These are phyloP conservation scores for Talaromyces atroroseus DNA, from an alignment of 2,329 filamentous ascomycete genomes.

Conservation along the genomic window DNA sequence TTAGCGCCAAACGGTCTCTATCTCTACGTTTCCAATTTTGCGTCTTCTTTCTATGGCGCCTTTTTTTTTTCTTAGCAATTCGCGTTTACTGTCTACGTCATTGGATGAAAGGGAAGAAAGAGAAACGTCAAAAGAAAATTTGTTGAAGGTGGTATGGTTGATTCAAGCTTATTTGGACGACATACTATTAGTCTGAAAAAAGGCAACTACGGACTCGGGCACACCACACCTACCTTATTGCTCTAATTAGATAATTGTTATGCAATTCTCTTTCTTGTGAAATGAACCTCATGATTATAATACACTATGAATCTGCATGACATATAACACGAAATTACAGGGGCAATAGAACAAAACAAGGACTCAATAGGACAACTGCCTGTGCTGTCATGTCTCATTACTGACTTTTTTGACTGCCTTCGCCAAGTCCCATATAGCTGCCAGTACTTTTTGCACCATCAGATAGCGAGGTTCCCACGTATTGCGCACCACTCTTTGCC, in stretches of 20 bases:
- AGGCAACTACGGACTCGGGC: neutral
- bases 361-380: neutral
- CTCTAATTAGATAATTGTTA: too few relatives aligned
- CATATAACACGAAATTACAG: neutral
- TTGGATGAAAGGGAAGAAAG: too few relatives aligned
- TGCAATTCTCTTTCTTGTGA: neutral
- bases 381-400: neutral
- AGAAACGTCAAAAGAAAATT: neutral
- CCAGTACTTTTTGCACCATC: constrained; percentile 12
- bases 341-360: neutral
- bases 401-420: neutral
- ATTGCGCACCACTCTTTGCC: constrained; percentile 12
- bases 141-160: neutral
- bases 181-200: neutral
- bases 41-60: too few relatives aligned
- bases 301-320: too few relatives aligned
- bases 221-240: too few relatives aligned
- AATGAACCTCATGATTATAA: neutral
- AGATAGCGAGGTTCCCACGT: constrained; percentile 15
- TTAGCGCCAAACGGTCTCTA: neutral
- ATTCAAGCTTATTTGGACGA: neutral
- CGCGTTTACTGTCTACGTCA: neutral
- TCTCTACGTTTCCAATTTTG: neutral
- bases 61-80: too few relatives aligned
- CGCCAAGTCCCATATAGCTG: constrained; percentile 3